Base-by-base conservation (phyloP, 495 filamentous ascomycete genomes). In the Lophiostoma macrostomum region DNA sequence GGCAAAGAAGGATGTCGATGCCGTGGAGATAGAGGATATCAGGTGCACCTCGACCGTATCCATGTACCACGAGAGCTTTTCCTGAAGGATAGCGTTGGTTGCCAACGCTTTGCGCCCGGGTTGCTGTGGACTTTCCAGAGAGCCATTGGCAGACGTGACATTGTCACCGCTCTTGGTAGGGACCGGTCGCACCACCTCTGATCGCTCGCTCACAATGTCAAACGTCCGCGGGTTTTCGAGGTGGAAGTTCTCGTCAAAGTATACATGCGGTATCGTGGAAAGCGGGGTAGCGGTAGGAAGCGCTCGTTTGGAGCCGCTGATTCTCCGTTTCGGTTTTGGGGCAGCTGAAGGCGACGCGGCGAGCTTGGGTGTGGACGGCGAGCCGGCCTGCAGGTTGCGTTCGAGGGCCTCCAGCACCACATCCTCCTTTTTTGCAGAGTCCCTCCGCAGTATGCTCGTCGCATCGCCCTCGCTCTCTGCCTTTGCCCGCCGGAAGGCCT, bases 21-120 rank as follows among this genome's bases (percentile, higher is more conserved):
- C 93, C 0, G 85, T 90, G 1, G 91, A 95, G 18, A 99, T 97
- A 0, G 90, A 95, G 2, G 87, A 90, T 50, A 99, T 97, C 7
- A 99, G 77, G 66, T 99, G 93, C 42, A 97, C 88, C 64, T 99
- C 93, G 16, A 99, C 87, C 0, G 94, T 99, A 66, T 99, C 93
- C 93, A 99, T 96, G 62, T 99, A 99, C 93, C 93, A 99, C 1
- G 91, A 96, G 3, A 99, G 76, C 66, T 99, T 99, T 64, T 99
- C 93, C 66, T 99, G 93, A n/a, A 99, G 71, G 37, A 99, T 97
- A 1, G 93, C 93, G 71, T 99, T 99, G 0, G 90, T 96, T 28
- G 94, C 91, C 3, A 98, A 75, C 13, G 87, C 88, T 68, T 96
- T 96, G 35, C 93, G 78, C 25, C 75, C 76, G 11, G 66, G 68